Evolutionary conservation across 805 yeast genomes (phyloP).

Genomic region (Starmera amethionina): DNA sequence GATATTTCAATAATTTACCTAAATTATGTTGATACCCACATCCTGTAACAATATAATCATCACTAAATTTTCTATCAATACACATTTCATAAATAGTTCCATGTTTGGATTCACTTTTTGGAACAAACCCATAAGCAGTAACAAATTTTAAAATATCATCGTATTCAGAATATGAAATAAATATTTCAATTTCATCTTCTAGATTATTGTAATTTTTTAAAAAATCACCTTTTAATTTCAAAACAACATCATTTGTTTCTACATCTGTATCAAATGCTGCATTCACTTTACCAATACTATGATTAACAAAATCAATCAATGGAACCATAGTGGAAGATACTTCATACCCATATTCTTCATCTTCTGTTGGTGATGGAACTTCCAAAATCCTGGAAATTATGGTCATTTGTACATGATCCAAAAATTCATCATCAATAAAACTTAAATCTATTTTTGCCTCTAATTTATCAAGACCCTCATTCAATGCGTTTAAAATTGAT

Average conservation of each 20-base stretch:
- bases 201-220: conserved; percentile 1
- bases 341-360: conserved; percentile 26
- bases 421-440: conserved; percentile 6
- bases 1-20: conserved; percentile 23
- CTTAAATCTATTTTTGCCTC: conserved; percentile 10
- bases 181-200: conserved; percentile 24
- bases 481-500: conserved; percentile 10
- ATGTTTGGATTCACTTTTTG: conserved; percentile 14
- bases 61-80: conserved; percentile 13
- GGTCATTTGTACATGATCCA: conserved; percentile 28
- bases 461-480: conserved; percentile 16
- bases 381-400: conserved; percentile 53
- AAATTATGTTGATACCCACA: conserved; percentile 8
- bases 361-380: conserved; percentile 38
- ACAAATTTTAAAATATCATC: conserved; percentile 33
- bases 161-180: conserved; percentile 32
- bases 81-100: conserved; percentile 24
- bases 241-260: conserved; percentile 29
- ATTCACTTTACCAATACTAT: conserved; percentile 33
- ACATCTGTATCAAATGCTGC: conserved; percentile 55
- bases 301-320: conserved; percentile 59
- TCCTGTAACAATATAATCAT: conserved; percentile 6
- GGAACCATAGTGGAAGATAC: conserved; percentile 56
- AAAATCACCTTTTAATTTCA: conserved; percentile 19
- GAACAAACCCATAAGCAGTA: conserved; percentile 38